Evolutionary conservation across 495 filamentous ascomycete genomes (phyloP).

Genomic region (Penicillium canariense): DNA sequence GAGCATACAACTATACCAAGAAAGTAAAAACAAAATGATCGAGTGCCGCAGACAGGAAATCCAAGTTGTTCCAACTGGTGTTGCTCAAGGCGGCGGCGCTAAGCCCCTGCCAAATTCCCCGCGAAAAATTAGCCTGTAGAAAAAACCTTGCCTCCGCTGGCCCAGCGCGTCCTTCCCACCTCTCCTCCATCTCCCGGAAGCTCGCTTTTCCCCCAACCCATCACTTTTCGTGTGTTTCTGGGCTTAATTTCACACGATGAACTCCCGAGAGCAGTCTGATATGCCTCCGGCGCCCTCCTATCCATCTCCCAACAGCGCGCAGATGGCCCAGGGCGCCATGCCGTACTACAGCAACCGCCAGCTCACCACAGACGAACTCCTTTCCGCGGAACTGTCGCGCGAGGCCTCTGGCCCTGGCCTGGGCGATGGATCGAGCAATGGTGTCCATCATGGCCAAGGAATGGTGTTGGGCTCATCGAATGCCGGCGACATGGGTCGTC

Average conservation of each 20-base stretch:
- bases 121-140: conserved; percentile 41
- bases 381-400: conserved; percentile 47
- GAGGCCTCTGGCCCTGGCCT: conserved; percentile 43
- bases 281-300: conserved; percentile 50
- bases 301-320: conserved; percentile 48
- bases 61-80: conserved; percentile 23
- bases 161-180: conserved; percentile 35
- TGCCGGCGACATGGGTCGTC: conserved; percentile 40
- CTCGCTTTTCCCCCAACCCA: conserved; percentile 21
- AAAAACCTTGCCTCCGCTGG: conserved; percentile 33
- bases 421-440: conserved; percentile 42
- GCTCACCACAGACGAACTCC: conserved; percentile 46
- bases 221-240: conserved; percentile 8
- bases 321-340: conserved; percentile 48
- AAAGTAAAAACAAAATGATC: conserved; percentile 11
- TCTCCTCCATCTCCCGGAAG: conserved; percentile 34
- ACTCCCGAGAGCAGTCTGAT: conserved; percentile 47
- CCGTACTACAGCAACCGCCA: conserved; percentile 48
- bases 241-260: conserved; percentile 32
- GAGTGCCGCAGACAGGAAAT: conserved; percentile 1
- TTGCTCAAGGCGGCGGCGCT: conserved; percentile 40
- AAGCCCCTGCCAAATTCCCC: conserved; percentile 41
- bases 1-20: conserved; percentile 32
- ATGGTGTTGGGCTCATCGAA: conserved; percentile 46
- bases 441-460: conserved; percentile 41